phyloP scores from a whole-genome alignment of 768 basidiomycete genomes.

The Kwoniella bestiolae region DNA sequence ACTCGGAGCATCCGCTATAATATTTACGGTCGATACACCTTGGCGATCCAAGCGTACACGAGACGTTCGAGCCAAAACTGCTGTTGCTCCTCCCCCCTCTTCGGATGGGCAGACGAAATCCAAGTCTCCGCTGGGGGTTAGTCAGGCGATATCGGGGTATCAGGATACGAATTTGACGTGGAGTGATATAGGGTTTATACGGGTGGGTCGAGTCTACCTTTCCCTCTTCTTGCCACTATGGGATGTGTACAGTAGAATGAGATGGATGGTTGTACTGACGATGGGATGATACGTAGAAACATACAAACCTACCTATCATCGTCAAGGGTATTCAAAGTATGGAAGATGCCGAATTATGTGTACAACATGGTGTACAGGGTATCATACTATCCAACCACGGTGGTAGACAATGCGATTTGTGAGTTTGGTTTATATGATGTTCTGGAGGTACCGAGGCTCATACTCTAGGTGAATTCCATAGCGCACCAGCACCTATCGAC shows the following conservation, averaged over 20 bases:
- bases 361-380: conserved; percentile 82
- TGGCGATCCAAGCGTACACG: conserved; percentile 71
- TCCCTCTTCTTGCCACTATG: too few species aligned
- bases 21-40: conserved; percentile 89
- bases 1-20: conserved; percentile 83
- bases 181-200: conserved; percentile 56
- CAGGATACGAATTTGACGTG: conserved; percentile 57
- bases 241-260: too few species aligned
- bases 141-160: conserved; percentile 54
- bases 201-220: conserved; percentile 32
- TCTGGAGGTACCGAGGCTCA: too few species aligned
- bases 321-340: conserved; percentile 62
- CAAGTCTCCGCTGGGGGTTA: conserved; percentile 50
- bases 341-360: conserved; percentile 81
- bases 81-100: conserved; percentile 22
- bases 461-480: conserved; percentile 12
- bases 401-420: conserved; percentile 63
- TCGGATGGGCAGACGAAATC: conserved; percentile 13
- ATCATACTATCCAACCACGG: conserved; percentile 93
- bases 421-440: conserved; percentile 8
- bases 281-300: conserved; percentile 37
- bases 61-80: conserved; percentile 49
- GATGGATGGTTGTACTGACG: neutral
- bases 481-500: conserved; percentile 59
- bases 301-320: conserved; percentile 61